These are phyloP conservation scores for Rosa rugosa DNA, from an alignment of 306 rosid species.

Conservation along the genomic window DNA sequence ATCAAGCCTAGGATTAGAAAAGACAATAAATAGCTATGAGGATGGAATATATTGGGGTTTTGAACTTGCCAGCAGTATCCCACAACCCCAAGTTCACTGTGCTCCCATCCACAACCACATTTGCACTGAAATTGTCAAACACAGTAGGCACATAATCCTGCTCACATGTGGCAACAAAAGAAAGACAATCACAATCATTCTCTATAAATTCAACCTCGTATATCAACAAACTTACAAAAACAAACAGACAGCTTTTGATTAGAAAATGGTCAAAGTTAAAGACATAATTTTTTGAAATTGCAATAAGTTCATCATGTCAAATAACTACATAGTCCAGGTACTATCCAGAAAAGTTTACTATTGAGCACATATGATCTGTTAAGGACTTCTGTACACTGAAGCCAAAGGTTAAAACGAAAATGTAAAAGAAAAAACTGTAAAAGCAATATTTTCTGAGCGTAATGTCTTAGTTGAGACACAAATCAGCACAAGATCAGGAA, in stretches of 20 bases:
- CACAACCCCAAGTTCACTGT: constrained; percentile 94
- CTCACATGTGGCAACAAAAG: constrained; percentile 26
- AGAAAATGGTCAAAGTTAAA: not conserved
- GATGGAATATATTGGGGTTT: not conserved
- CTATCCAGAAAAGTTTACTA: not conserved
- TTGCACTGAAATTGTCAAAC: constrained; percentile 97
- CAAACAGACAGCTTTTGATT: not conserved
- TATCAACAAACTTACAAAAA: not conserved
- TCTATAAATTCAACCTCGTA: constrained; percentile 17
- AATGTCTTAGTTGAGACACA: not conserved
- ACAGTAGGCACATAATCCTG: constrained; percentile 99
- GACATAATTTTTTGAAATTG: not conserved
- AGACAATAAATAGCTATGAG: not conserved
- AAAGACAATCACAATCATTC: constrained; percentile 31
- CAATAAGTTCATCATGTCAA: not conserved
- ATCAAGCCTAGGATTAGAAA: constrained; percentile 28
- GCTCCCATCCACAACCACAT: constrained; percentile 97
- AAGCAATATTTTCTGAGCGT: not conserved
- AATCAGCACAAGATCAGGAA: constrained; percentile 1
- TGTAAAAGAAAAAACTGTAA: not conserved
- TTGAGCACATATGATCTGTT: not conserved
- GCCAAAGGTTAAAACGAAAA: not conserved
- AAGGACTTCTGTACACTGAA: not conserved
- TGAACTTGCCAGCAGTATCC: constrained; percentile 89
- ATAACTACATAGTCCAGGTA: not conserved